These are phyloP conservation scores for Musa balbisiana DNA, from an alignment of 202 grass and related monocot genomes.

Conservation along the genomic window DNA sequence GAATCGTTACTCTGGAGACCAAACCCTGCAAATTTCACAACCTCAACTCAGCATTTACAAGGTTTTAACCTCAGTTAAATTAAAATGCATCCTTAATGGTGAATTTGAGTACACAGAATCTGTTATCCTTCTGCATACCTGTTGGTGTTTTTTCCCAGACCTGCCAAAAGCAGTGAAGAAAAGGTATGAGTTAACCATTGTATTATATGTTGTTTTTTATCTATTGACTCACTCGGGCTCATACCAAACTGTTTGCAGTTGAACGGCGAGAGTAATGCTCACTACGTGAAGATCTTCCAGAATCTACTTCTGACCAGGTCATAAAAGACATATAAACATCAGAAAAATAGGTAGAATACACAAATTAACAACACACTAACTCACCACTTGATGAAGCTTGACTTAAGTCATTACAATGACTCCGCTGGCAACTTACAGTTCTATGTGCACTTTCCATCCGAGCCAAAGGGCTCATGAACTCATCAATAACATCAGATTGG, in stretches of 20 bases:
- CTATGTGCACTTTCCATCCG: neutral
- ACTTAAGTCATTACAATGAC: neutral
- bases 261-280: neutral
- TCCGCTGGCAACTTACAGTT: neutral
- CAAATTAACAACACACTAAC: neutral
- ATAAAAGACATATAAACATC: neutral
- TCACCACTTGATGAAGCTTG: constrained; percentile 4
- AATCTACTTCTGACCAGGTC: constrained; percentile 8
- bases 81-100: neutral
- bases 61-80: neutral
- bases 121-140: neutral
- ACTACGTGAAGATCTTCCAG: constrained; percentile 5
- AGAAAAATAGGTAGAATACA: neutral
- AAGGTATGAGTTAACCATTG: neutral
- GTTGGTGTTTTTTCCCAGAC: neutral
- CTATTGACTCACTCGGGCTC: neutral
- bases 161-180: neutral
- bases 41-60: neutral
- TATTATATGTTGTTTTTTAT: neutral
- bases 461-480: constrained; percentile 10
- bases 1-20: constrained; percentile 20
- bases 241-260: neutral
- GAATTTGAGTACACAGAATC: neutral
- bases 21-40: constrained; percentile 10
- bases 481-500: neutral